Base-by-base conservation (phyloP, 495 filamentous ascomycete species). In the Neurospora terricola region DNA sequence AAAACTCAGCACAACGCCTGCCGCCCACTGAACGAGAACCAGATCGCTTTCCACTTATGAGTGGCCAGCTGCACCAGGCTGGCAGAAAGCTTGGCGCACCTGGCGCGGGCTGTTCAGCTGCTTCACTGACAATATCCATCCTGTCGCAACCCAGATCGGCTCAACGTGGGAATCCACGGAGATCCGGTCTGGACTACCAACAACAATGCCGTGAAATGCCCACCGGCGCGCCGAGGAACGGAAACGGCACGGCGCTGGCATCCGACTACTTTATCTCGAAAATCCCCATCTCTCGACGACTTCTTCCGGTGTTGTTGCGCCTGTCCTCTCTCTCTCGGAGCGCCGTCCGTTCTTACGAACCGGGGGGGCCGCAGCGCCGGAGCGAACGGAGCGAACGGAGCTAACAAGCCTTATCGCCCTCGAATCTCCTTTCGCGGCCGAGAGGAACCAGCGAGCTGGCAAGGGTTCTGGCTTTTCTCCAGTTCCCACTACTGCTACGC, bases 341-440 rank as follows among this genome's bases (percentile, higher is more conserved):
- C 14, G 23, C 54, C 54, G 54, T 66, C 54, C 27, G 14, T 9
- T 30, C 5, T 21, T 66, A 34, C 54, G 54, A 59, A 59, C 30
- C 7, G 30, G 27, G 54, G 21, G 7, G 12, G 5, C 14, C 27
- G 23, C 23, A 62, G 27, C 54, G 54, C 54, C 54, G 54, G 12
- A 62, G 54, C 54, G 54, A 30, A 62, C 43, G 3, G 43, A 48
- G n/a, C 23, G 54, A 59, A 59, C 79, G 77, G 77, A 80, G 79
- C 66, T 78, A 77, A 68, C 54, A 18, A 66, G 69, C 23, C 70
- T 73, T 81, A 81, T 79, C 80, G 77, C 80, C 80, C 73, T 81
- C 80, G 80, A 71, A 81, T 79, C 77, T 80, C 80, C 78, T 80
- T 70, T 54, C 74, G 70, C 69, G 69, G 71, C 79, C 79, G 79